Evolutionary conservation across 2,329 filamentous ascomycete species (phyloP).

Genomic region (Pseudogymnoascus pannorum): DNA sequence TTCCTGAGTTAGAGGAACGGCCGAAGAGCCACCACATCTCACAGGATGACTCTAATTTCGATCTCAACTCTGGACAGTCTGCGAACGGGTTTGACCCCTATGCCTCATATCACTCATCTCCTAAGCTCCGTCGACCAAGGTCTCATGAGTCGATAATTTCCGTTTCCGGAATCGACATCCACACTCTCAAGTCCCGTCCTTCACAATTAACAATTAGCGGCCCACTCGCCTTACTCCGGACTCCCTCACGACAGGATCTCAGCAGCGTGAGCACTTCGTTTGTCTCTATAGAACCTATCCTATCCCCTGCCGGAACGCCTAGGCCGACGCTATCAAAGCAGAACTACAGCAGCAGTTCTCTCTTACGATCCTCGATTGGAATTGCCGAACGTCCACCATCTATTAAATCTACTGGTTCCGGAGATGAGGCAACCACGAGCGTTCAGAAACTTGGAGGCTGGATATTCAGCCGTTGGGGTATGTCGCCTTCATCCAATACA

Average conservation of each 20-base stretch:
- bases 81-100: conserved; percentile 25
- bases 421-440: conserved; percentile 27
- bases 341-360: conserved; percentile 42
- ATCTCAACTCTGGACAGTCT: conserved; percentile 15
- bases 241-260: conserved; percentile 40
- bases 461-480: conserved; percentile 58
- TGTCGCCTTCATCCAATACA: conserved; percentile 35
- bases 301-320: conserved; percentile 47
- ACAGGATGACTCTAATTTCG: conserved; percentile 16
- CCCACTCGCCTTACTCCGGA: conserved; percentile 43
- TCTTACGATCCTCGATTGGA: conserved; percentile 50
- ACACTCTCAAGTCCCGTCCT: conserved; percentile 67
- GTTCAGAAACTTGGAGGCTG: conserved; percentile 55
- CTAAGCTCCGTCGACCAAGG: conserved; percentile 53
- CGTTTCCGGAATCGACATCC: conserved; percentile 80
- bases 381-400: conserved; percentile 27
- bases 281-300: conserved; percentile 45
- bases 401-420: not conserved
- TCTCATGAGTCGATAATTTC: conserved; percentile 91
- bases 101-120: conserved; percentile 33
- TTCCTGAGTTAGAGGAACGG: conserved; percentile 17
- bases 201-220: conserved; percentile 59
- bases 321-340: conserved; percentile 45
- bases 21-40: conserved; percentile 7
- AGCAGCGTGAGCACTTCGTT: conserved; percentile 35